Conservation (phyloP, 768 basidiomycete genomes). For the Pholiota conissans region DNA sequence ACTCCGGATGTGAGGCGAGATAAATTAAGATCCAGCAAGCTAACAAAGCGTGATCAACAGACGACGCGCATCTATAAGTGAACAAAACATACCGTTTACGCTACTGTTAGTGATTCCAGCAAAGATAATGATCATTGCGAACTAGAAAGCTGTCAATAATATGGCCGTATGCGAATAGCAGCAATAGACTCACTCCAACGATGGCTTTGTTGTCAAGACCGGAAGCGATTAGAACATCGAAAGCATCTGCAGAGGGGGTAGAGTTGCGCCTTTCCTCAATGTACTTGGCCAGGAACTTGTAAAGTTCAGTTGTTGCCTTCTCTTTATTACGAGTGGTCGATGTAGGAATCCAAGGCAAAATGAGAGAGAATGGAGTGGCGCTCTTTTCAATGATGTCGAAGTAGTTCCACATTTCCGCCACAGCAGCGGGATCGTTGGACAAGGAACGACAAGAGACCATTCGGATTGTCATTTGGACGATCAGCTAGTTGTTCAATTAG, state of each 20-base stretch:
- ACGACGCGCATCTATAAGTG: neutral
- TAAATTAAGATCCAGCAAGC: conserved; percentile 38
- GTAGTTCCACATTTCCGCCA: conserved; percentile 23
- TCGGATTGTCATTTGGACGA: conserved; percentile 36
- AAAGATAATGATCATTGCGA: conserved; percentile 35
- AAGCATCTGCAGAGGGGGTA: conserved; percentile 27
- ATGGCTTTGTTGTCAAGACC: conserved; percentile 28
- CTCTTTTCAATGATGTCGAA: conserved; percentile 34
- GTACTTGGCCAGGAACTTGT: conserved; percentile 22
- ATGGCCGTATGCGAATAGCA: neutral
- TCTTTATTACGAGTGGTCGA: conserved; percentile 27
- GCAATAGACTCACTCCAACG: conserved; percentile 19
- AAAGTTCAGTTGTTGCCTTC: conserved; percentile 31
- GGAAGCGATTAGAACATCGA: conserved; percentile 33
- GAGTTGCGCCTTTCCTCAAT: conserved; percentile 26
- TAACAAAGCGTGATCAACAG: conserved; percentile 8
- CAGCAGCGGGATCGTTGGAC: conserved; percentile 23
- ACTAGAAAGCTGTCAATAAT: neutral
- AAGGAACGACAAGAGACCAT: conserved; percentile 35
- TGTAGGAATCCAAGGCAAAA: conserved; percentile 37
- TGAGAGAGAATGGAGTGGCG: conserved; percentile 28
- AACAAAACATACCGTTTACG: conserved; percentile 26
- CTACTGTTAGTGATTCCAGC: conserved; percentile 26
- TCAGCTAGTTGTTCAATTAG: conserved; percentile 19
- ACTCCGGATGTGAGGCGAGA: conserved; percentile 31